Evolutionary conservation across 208 protist species (phyloP).

Genomic region (Leptomonas pyrrhocoris): DNA sequence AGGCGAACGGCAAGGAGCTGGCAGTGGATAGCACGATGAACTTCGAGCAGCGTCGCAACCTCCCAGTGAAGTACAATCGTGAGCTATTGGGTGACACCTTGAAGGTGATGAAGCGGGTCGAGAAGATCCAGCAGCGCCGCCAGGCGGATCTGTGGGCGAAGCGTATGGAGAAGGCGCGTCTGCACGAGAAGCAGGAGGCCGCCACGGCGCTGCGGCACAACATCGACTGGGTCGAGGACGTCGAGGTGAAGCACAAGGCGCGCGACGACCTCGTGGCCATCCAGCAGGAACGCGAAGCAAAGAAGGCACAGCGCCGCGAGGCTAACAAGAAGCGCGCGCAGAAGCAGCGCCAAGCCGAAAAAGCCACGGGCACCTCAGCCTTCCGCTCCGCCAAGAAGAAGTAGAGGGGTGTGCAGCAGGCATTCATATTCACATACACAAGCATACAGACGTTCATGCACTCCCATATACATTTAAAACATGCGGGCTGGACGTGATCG

Average conservation of each 20-base stretch:
- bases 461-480: no score
- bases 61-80: conserved; percentile 99
- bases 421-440: not conserved
- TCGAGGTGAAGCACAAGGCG: conserved; percentile 82
- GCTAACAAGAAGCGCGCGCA: conserved; percentile 73
- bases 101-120: conserved; percentile 97
- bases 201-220: conserved; percentile 92
- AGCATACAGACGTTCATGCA: not conserved
- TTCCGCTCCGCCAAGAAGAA: conserved; percentile 67
- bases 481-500: no score
- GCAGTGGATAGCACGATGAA: conserved; percentile 98
- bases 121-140: conserved; percentile 95
- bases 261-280: conserved; percentile 80
- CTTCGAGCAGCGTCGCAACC: conserved; percentile 98
- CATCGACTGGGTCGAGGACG: conserved; percentile 93
- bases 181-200: conserved; percentile 82
- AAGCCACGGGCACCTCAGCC: conserved; percentile 43
- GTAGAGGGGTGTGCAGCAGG: not conserved
- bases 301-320: conserved; percentile 78
- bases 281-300: conserved; percentile 72
- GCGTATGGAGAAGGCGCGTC: conserved; percentile 76
- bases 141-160: conserved; percentile 94
- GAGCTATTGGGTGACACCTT: conserved; percentile 96
- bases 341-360: conserved; percentile 69
- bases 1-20: conserved; percentile 98